Base-by-base conservation (phyloP, 148 eudicot species). In the Amaranthus hypochondriacus region DNA sequence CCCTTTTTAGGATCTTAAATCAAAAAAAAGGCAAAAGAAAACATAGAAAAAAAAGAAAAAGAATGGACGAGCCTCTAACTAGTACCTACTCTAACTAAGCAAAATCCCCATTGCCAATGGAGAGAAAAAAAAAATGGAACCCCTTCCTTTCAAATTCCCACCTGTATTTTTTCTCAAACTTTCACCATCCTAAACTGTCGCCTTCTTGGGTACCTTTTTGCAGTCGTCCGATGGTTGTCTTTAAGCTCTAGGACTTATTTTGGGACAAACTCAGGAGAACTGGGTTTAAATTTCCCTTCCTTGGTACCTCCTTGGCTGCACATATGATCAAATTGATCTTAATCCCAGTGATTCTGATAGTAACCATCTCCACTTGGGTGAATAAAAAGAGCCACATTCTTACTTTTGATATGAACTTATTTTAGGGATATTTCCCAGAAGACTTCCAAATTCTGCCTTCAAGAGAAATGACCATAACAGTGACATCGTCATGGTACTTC, bases 401-500 rank as follows among this genome's bases (percentile, higher is more conserved):
- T 75, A 21, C 56, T 39, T 62, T 60, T 60, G 56, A 66, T 76
- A 53, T 72, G 79, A 66, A 80, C 72, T 49, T 67, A 51, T 48
- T 39, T 89, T 80, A 96, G 8, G 89, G 88, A 83, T 92, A 96
- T 77, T 96, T 92, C 70, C 99, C 99, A 5, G 99, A 96, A 43
- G 99, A 96, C 84, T 96, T 96, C 99, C 99, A 96, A 52, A 96
- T 96, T 80, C 96, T 85, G 67, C 99, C 99, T 88, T 96, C 99
- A 54, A 96, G 94, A 43, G 99, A 96, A 42, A 96, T 80, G 77
- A 96, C 92, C 99, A 96, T 96, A 54, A 96, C 97, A 5, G 99
- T 96, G 70, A 96, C 99, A 84, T 96, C 99, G 68, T 96, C 99
- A 75, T 96, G 99, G 84, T 92, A 96, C 77, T 92, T 96, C 76